Percentiles rank a stretch among this genome's conserved stretches.
Conservation (phyloP, 1,284 basidiomycete species). For the Agaricales sp. region DNA sequence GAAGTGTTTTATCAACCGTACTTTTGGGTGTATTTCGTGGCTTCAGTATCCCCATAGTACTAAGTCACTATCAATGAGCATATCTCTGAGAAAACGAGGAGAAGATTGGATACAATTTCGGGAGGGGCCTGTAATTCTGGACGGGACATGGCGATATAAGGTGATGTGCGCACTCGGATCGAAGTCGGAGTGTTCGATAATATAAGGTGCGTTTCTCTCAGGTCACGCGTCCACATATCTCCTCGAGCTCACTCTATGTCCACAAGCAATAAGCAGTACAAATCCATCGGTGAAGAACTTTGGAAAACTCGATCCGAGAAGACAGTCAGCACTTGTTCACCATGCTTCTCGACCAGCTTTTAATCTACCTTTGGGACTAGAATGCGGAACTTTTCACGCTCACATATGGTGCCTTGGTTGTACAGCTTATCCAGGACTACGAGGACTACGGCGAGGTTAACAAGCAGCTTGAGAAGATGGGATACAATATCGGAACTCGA, state of each 20-base stretch:
- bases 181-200: neutral
- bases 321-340: constrained; percentile 42
- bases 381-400: constrained; percentile 96
- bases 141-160: constrained; percentile 63
- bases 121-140: constrained; percentile 95
- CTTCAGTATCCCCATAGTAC: constrained; percentile 97
- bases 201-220: neutral
- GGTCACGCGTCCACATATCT: neutral
- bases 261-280: constrained; percentile 70
- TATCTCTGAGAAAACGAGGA: constrained; percentile 1
- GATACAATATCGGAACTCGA: constrained; percentile 95
- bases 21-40: constrained; percentile 96
- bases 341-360: constrained; percentile 2
- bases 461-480: constrained; percentile 86
- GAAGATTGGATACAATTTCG: constrained; percentile 69
- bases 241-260: constrained; percentile 32
- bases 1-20: constrained; percentile 25
- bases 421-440: constrained; percentile 98
- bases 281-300: constrained; percentile 78
- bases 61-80: constrained; percentile 20
- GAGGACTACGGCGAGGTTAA: constrained; percentile 93
- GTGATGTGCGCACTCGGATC: neutral
- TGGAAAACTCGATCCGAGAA: constrained; percentile 89
- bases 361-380: constrained; percentile 30
- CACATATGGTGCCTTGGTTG: constrained; percentile 95